These are phyloP conservation scores for Rhizophagus sp. DNA, from an alignment of 192 early-diverging fungal genomes.

Conservation along the genomic window DNA sequence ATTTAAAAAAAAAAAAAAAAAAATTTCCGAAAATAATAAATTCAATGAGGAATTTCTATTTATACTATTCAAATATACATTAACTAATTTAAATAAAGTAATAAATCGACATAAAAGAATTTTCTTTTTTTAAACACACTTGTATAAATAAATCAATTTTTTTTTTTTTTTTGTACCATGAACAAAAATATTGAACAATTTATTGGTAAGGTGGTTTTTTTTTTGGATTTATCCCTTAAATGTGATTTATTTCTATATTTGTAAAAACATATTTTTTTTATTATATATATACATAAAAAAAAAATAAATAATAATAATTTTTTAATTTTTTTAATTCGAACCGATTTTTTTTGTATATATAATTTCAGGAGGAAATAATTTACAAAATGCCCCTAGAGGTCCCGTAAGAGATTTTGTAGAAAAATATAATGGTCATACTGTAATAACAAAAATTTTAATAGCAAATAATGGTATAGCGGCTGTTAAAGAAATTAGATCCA, in stretches of 20 bases:
- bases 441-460: conserved; percentile 94
- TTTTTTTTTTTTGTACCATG: background rate
- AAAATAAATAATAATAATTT: too few relatives aligned
- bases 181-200: conserved; percentile 2
- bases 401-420: conserved; percentile 76
- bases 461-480: conserved; percentile 99
- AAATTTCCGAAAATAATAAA: too few relatives aligned
- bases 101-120: too few relatives aligned
- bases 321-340: background rate
- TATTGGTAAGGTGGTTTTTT: background rate
- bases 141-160: too few relatives aligned
- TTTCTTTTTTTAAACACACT: too few relatives aligned
- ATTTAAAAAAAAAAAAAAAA: too few relatives aligned
- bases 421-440: conserved; percentile 77
- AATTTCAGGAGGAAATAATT: conserved; percentile 65
- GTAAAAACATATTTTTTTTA: too few relatives aligned
- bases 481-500: conserved; percentile 97
- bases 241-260: background rate
- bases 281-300: too few relatives aligned
- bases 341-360: background rate
- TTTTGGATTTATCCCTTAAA: background rate
- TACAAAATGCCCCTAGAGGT: conserved; percentile 63
- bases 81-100: too few relatives aligned
- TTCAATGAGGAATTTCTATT: too few relatives aligned
- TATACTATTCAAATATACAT: too few relatives aligned